Conservation (phyloP, 2,329 filamentous ascomycete genomes). For the Coniochaeta prunicola region DNA sequence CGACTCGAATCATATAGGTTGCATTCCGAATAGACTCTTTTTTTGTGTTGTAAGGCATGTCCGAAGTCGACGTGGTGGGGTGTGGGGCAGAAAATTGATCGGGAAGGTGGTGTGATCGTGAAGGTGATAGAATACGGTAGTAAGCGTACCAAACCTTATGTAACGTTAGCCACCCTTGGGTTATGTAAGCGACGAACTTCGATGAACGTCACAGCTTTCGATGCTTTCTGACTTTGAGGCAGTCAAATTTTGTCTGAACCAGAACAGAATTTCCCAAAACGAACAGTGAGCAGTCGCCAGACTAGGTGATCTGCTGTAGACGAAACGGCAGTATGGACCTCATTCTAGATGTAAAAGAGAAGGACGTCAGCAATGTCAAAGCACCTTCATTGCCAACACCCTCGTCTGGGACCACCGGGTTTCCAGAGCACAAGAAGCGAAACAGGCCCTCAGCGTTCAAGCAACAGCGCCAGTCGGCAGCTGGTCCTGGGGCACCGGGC, state of each 20-base stretch:
- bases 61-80: no score
- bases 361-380: constrained; percentile 50
- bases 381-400: constrained; percentile 57
- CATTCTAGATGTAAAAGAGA: constrained; percentile 75
- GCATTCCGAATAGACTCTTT: no score
- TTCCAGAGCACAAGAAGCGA: constrained; percentile 83
- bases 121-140: no score
- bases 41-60: no score
- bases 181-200: background rate
- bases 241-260: background rate
- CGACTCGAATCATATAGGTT: no score
- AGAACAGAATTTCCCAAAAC: background rate
- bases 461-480: constrained; percentile 41
- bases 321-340: constrained; percentile 29
- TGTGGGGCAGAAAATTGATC: no score
- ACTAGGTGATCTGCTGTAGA: background rate
- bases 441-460: constrained; percentile 71
- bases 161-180: no score
- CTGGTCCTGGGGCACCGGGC: background rate
- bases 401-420: constrained; percentile 57
- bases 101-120: no score
- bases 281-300: background rate
- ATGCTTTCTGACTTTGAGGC: background rate
- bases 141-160: no score
- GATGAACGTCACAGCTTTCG: background rate